Conservation (phyloP, 1,139 yeast genomes). For the Sugiyamaella pinicola region DNA sequence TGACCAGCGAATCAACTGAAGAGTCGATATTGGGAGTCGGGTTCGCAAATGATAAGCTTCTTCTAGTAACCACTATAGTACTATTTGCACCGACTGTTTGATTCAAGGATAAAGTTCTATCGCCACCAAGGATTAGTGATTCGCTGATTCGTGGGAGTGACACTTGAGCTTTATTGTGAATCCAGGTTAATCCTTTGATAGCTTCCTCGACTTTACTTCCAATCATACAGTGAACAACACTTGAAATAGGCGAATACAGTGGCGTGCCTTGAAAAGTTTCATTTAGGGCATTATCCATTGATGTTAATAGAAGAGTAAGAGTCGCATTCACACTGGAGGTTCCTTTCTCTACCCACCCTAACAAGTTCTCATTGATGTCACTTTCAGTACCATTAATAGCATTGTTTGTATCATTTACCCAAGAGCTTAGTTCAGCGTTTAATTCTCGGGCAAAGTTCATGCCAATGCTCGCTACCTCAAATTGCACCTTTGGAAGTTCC, state of each 20-base stretch:
- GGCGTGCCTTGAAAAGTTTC: slow-evolving; percentile 69
- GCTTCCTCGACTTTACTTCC: slow-evolving; percentile 68
- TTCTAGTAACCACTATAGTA: slow-evolving; percentile 1
- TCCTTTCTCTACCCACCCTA: slow-evolving; percentile 65
- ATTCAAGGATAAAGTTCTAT: slow-evolving; percentile 7
- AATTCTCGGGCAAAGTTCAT: slow-evolving; percentile 28
- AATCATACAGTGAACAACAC: slow-evolving; percentile 75
- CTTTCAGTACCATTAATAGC: slow-evolving; percentile 50
- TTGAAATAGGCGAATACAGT: slow-evolving; percentile 57
- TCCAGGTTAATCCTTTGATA: slow-evolving; percentile 78
- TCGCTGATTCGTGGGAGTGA: slow-evolving; percentile 56
- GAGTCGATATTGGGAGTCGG: slow-evolving; percentile 2
- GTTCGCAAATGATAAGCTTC: not conserved
- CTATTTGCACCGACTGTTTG: not conserved
- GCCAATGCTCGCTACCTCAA: slow-evolving; percentile 25
- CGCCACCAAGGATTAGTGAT: slow-evolving; percentile 11
- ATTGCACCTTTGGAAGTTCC: slow-evolving; percentile 28
- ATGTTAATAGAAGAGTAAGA: slow-evolving; percentile 50
- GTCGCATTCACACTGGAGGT: slow-evolving; percentile 60
- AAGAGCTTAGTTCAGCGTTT: slow-evolving; percentile 37
- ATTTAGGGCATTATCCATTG: slow-evolving; percentile 57
- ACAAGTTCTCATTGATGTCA: slow-evolving; percentile 60
- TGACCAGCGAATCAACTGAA: slow-evolving; percentile 17
- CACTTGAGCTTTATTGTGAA: slow-evolving; percentile 63
- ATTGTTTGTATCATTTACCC: slow-evolving; percentile 57